Conservation (phyloP, 1,284 basidiomycete species). For the Trametes versicolor region DNA sequence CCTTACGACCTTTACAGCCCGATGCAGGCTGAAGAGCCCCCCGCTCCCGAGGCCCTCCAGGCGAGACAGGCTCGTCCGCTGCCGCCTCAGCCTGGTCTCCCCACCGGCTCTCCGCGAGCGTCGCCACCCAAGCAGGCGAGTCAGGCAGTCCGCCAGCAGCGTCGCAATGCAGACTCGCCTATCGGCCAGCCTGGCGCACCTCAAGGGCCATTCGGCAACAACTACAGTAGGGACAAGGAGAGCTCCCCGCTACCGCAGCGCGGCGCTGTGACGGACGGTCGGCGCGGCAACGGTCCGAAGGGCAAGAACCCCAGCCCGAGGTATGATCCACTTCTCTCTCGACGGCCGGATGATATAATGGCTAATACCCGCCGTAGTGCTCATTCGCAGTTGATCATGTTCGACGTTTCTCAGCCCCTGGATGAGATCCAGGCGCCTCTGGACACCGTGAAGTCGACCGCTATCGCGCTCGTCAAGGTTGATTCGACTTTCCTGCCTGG, state of each 20-base stretch:
- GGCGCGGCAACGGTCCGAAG: constrained; percentile 52
- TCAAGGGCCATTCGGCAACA: constrained; percentile 50
- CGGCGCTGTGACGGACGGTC: constrained; percentile 43
- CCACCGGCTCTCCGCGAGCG: constrained; percentile 65
- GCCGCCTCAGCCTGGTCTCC: constrained; percentile 60
- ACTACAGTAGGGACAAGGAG: constrained; percentile 68
- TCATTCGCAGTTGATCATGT: constrained; percentile 66
- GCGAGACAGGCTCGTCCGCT: constrained; percentile 58
- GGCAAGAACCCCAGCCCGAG: constrained; percentile 65
- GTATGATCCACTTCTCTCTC: constrained; percentile 46
- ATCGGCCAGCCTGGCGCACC: constrained; percentile 53
- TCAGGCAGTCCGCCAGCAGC: constrained; percentile 41
- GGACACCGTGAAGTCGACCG: constrained; percentile 80
- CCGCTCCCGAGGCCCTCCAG: constrained; percentile 51
- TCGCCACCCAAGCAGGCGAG: constrained; percentile 66
- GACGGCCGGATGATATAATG: not conserved
- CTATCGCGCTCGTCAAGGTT: constrained; percentile 85
- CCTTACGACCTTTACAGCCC: constrained; percentile 56
- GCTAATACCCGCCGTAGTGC: constrained; percentile 20
- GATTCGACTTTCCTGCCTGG: constrained; percentile 83
- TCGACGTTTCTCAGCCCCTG: constrained; percentile 76
- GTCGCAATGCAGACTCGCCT: constrained; percentile 46
- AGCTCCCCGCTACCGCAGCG: constrained; percentile 69
- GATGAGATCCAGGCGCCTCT: constrained; percentile 77
- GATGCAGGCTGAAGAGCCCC: constrained; percentile 50